phyloP scores from a whole-genome alignment of 495 filamentous ascomycete genomes.

The Filosporella fistucella region DNA sequence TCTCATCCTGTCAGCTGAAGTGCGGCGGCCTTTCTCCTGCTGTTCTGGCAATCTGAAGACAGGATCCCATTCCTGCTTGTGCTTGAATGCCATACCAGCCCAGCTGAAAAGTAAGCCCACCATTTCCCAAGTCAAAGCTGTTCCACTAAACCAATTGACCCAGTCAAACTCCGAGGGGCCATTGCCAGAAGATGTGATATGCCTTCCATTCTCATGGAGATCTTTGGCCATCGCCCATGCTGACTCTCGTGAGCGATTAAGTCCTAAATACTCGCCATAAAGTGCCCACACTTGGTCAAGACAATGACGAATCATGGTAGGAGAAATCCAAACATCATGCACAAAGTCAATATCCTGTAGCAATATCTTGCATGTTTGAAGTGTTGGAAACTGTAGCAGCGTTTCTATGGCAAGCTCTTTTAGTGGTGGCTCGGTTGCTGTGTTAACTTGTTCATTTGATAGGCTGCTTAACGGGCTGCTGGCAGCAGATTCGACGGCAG shows the following conservation, averaged over 20 bases:
- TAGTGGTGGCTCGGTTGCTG: neutral
- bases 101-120: constrained; percentile 7
- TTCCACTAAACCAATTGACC: constrained; percentile 5
- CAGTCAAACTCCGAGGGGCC: constrained; percentile 1
- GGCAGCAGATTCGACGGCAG: neutral
- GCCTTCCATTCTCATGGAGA: constrained; percentile 49
- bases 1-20: neutral
- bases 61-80: neutral
- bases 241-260: neutral
- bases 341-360: neutral
- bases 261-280: neutral
- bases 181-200: constrained; percentile 39
- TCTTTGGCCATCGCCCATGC: neutral
- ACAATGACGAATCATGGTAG: neutral
- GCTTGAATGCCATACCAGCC: constrained; percentile 2
- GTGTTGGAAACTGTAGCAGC: constrained; percentile 1
- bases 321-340: neutral
- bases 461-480: too few species aligned
- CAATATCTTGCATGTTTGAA: neutral
- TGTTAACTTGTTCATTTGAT: neutral
- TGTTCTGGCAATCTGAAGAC: neutral
- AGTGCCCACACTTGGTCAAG: neutral
- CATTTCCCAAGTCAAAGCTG: constrained; percentile 11
- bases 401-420: constrained; percentile 5
- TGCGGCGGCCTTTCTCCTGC: neutral